Conservation (phyloP, 2,329 filamentous ascomycete species). For the Xylariaceae sp. region DNA sequence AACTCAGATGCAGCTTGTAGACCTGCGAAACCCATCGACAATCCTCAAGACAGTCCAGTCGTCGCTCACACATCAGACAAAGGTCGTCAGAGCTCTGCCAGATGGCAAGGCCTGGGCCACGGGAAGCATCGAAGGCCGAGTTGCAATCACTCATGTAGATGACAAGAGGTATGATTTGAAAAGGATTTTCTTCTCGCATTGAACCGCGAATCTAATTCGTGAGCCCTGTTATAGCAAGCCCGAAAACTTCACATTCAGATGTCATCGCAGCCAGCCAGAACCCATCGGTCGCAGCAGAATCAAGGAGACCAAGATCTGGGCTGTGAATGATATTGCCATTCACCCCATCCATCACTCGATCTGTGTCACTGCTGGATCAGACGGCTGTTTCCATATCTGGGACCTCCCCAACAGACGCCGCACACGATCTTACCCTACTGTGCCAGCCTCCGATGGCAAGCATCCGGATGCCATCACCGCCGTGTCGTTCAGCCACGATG, state of each 20-base stretch:
- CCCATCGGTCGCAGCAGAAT: too few relatives aligned
- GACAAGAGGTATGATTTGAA: constrained; percentile 21
- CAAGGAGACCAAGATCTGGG: constrained; percentile 27
- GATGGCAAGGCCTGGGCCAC: constrained; percentile 29
- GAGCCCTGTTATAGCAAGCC: constrained; percentile 1
- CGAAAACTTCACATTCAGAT: constrained; percentile 29
- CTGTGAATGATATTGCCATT: constrained; percentile 32
- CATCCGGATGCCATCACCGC: constrained; percentile 51
- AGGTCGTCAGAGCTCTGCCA: constrained; percentile 23
- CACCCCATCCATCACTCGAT: constrained; percentile 24
- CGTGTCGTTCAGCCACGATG: constrained; percentile 58
- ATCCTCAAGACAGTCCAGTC: constrained; percentile 19
- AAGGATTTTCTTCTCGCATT: neutral
- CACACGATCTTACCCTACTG: neutral
- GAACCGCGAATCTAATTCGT: too few relatives aligned
- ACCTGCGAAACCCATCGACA: constrained; percentile 26
- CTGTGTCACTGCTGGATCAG: constrained; percentile 33
- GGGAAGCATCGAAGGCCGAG: constrained; percentile 31
- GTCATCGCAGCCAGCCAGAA: constrained; percentile 27
- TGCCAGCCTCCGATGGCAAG: constrained; percentile 28
- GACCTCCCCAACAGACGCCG: constrained; percentile 40
- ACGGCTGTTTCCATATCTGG: constrained; percentile 46
- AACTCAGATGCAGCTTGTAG: constrained; percentile 28
- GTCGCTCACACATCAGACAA: constrained; percentile 28
- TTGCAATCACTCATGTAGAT: constrained; percentile 20